Base-by-base conservation (phyloP, 2,329 filamentous ascomycete genomes). In the Arthrocladium fulminans region DNA sequence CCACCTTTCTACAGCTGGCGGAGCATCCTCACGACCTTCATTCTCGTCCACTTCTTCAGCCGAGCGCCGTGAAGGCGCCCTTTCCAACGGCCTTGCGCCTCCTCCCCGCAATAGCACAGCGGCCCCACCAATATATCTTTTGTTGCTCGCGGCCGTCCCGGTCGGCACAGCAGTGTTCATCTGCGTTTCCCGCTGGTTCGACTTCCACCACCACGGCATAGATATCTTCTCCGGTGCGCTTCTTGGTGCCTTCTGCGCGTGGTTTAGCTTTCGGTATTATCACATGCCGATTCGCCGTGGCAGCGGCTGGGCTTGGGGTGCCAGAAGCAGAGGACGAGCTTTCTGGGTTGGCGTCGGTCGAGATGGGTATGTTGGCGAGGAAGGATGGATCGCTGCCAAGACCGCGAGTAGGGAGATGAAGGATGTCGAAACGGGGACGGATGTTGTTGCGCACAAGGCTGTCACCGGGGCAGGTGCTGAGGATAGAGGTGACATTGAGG, bases 171-270 rank as follows among this genome's bases (percentile, higher is more conserved):
- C 88, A 3, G 77, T 88, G 54, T 95, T 88, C 68, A 84, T 96
- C 53, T 76, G 83, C n/a, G 79, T 82, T 23, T 90, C 87, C 1
- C 84, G 90, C 9, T 97, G 84, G 77, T 88, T 83, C 51, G 83
- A 96, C 65, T 94, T 83, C 69, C 81, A 86, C 32, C 90, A 97
- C 65, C 86, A 90, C 63, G 88, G 83, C n/a, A 90, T 95, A 63
- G 90, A 97, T 56, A 86, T 96, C 55, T 68, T 96, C 2, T 87
- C 85, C 54, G 90, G 90, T n/a, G 84, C 83, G 48, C 56, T 85
- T 10, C 84, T 96, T 53, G 90, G 90, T 7, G 75, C 83, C 12
- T 67, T 81, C 38, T 78, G 78, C 30, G 78, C 86, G 17, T 81
- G 82, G 63, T 80, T 90, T 57, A 77, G 82, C 2, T 95, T 95